Base-by-base conservation (phyloP, 345 rosid species). In the Citrus maxima region DNA sequence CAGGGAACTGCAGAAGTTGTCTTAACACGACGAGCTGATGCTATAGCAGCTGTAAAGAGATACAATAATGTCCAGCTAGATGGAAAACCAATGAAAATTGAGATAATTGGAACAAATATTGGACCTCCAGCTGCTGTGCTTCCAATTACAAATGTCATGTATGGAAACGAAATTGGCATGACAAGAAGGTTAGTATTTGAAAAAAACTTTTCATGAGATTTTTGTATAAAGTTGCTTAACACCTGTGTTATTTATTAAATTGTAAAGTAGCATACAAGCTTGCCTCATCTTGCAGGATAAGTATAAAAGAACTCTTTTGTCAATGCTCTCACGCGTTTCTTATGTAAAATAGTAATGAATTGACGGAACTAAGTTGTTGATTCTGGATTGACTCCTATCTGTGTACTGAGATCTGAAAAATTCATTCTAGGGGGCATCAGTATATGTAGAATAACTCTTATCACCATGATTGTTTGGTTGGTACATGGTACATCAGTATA, bases 1-100 rank as follows among this genome's bases (percentile, higher is more conserved):
- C 84, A 89, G 93, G 94, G 94, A 72, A 90, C 93, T 30, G 93
- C 92, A 70, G 92, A 90, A 72, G 90, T 90, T 76, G 97, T 89
- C 66, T 90, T 81, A 27, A 80, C 91, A 0, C 74, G 88, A 34
- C 85, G 81, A 37, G 72, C 84, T 62, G 91, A 92, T 83, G 97
- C 88, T 7, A 56, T 84, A 28, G 93, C 90, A 13, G 94, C 97
- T 78, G 87, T 89, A 4, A 90, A 88, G 87, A 89, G 89, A 77
- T 92, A 88, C 83, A 85, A 90, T 65, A 83, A 87, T 73, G 93
- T 92, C 84, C 93, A 92, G 60, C 80, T 90, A 62, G 97, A 92
- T 83, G 94, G 95, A 18, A 90, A 90, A 67, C 84, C 86, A 30
- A 86, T 92, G 95, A 90, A 89, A 81, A 81, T 92, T 30, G 97